Evolutionary conservation across 768 basidiomycete genomes (phyloP).

Genomic region (Tricholoma flavovirens): DNA sequence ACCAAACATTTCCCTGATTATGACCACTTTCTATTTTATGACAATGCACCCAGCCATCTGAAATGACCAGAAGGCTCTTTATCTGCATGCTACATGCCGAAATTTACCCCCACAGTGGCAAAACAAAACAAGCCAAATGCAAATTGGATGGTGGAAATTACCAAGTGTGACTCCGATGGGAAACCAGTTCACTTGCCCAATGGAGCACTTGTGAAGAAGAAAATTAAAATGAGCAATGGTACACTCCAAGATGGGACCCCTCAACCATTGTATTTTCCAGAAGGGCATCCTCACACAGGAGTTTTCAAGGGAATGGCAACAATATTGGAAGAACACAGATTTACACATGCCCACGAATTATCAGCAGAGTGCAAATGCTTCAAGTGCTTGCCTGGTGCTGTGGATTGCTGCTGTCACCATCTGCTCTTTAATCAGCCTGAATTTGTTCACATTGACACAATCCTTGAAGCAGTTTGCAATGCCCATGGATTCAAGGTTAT

Average conservation of each 20-base stretch:
- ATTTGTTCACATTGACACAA: no score
- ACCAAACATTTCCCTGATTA: neutral
- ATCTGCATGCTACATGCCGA: neutral
- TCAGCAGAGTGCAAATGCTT: neutral
- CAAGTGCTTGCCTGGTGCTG: neutral
- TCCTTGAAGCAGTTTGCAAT: no score
- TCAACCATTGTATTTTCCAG: neutral
- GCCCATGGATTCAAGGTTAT: no score
- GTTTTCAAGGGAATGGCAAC: neutral
- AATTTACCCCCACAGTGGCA: neutral
- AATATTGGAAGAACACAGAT: neutral
- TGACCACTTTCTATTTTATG: neutral
- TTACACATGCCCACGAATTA: neutral
- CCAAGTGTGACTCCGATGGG: neutral
- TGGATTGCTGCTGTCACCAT: neutral
- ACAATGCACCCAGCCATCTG: neutral
- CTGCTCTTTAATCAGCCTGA: neutral
- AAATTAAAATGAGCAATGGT: neutral
- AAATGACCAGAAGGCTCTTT: neutral
- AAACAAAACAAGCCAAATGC: neutral
- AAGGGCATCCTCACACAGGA: neutral
- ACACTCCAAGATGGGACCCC: neutral
- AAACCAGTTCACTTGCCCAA: neutral
- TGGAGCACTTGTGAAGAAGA: neutral
- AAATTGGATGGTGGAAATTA: neutral